phyloP scores from a whole-genome alignment of 1,139 yeast genomes.

The Sugiyamaella neomexicana region DNA sequence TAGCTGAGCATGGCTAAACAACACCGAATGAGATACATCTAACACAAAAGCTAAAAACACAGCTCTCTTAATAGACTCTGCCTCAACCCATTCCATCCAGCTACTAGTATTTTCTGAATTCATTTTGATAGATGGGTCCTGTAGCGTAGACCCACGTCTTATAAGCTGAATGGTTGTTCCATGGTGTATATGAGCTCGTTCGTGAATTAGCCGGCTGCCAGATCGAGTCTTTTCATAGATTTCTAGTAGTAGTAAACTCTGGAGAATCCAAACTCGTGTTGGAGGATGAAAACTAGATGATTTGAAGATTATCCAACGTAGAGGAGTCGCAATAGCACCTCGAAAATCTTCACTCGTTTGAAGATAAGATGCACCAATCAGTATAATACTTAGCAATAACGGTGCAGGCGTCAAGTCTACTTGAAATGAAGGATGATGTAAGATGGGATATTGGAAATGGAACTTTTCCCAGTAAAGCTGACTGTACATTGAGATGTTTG shows the following conservation, averaged over 20 bases:
- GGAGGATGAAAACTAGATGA: conserved; percentile 57
- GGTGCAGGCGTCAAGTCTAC: conserved; percentile 54
- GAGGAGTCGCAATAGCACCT: conserved; percentile 58
- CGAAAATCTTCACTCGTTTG: conserved; percentile 20
- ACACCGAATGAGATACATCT: conserved; percentile 76
- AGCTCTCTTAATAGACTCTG: conserved; percentile 73
- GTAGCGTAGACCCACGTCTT: conserved; percentile 66
- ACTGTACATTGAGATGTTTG: conserved; percentile 24
- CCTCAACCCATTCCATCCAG: conserved; percentile 69
- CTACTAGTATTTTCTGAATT: conserved; percentile 27
- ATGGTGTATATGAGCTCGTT: conserved; percentile 73
- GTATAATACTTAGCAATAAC: conserved; percentile 54
- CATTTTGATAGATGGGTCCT: conserved; percentile 21
- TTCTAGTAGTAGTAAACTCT: conserved; percentile 61
- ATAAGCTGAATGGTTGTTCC: conserved; percentile 73
- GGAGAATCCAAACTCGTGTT: conserved; percentile 65
- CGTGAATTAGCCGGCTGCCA: conserved; percentile 52
- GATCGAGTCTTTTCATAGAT: conserved; percentile 62
- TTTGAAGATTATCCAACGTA: conserved; percentile 61
- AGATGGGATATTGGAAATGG: conserved; percentile 61
- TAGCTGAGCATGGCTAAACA: conserved; percentile 72
- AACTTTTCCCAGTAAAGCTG: conserved; percentile 54
- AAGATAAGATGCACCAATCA: conserved; percentile 48
- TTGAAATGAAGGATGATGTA: conserved; percentile 65
- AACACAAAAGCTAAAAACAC: conserved; percentile 78